Evolutionary conservation across 352 stramenopile genomes (phyloP), one percentile per base, ranked within the genome.

Genomic region (Globisporangium nunn): DNA sequence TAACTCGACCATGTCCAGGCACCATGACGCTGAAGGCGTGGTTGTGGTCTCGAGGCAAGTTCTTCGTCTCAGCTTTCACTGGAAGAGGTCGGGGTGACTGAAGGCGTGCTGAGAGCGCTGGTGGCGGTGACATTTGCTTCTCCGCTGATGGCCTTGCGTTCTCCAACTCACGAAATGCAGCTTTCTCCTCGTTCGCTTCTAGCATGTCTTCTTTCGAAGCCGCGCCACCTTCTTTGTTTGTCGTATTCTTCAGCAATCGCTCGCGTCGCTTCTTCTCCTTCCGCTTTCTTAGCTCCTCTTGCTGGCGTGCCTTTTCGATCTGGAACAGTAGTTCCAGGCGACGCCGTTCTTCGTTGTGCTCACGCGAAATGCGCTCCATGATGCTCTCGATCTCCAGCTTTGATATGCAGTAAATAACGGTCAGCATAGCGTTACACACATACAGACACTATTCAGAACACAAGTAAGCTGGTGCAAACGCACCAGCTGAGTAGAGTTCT

Each of bases 191-290:
- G 2, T 17, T 43, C 37, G 35, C 10, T 30, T 3, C 43, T 10
- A 6, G 8, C 0, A 8, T 7, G 7, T n/a, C 12, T 10, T 49
- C 44, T 6, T 49, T 15, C 23, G n/a, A 10, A 31, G 8, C 44
- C 18, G n/a, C 10, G 43, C 14, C 17, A 18, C 43, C 30, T 18
- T 15, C 30, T 31, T 23, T 14, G 31, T 4, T 12, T 41, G 4
- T 44, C 31, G 14, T 83, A 61, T 77, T 81, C 47, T 77, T 83
- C 1, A 64, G 58, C 30, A 77, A 17, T 39, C 73, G 76, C 35
- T 86, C 76, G 33, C 64, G 61, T 11, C 76, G 71, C 52, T 75
- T 82, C 53, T 80, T 86, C 50, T 89, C 79, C 53, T 87, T 89
- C 7, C 79, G 71, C 54, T 81, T 82, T 11, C 73, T 65, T 7